Base-by-base conservation (phyloP, 2,329 filamentous ascomycete species). In the Ophiostoma fasciatum region DNA sequence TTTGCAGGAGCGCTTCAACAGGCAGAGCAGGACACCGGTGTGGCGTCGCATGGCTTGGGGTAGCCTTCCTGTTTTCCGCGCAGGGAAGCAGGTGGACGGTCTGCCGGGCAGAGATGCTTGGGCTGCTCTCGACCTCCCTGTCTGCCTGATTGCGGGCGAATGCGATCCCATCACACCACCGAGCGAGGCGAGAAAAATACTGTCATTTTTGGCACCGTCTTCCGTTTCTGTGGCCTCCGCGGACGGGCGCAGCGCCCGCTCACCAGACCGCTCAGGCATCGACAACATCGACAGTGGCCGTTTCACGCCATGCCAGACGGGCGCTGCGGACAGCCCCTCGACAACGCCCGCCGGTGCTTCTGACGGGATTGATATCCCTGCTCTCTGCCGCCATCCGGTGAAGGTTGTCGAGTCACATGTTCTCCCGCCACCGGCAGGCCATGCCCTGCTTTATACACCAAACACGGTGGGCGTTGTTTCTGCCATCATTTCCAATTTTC, bases 41-140 rank as follows among this genome's bases (percentile, higher is more conserved):
- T 94, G 82, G 69, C 73, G 81, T 45, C 74, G 84, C 27, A 85
- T 93, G 74, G 76, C 78, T 1, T 74, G 67, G 54, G 83, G 85
- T 0, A 65, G 67, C 34, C 62, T 90, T 18, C 78, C 82, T 0
- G 57, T 54, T 0, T 78, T 77, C 39, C 53, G 63, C 4, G 51
- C 63, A 7, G 71, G 67, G 2, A 53, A 63, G 19, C 56, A 71
- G 1, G 51, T 53, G 8, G 74, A 76, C 4, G 82, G 82, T 1
- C 54, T 92, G 8, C 78, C 84, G 3, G 77, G 79, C 0, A 56
- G 68, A 42, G 66, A 77, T 6, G 59, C 74, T 1, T 96, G 90
- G 90, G 63, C 66, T 18, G 73, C 71, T 7, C 61, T 94, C 12
- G 56, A 74, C 14, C 62, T 82, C 1, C 87, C 88, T 0, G 64